phyloP scores from a whole-genome alignment of 306 rosid species.

The Cicer chorassanicum region DNA sequence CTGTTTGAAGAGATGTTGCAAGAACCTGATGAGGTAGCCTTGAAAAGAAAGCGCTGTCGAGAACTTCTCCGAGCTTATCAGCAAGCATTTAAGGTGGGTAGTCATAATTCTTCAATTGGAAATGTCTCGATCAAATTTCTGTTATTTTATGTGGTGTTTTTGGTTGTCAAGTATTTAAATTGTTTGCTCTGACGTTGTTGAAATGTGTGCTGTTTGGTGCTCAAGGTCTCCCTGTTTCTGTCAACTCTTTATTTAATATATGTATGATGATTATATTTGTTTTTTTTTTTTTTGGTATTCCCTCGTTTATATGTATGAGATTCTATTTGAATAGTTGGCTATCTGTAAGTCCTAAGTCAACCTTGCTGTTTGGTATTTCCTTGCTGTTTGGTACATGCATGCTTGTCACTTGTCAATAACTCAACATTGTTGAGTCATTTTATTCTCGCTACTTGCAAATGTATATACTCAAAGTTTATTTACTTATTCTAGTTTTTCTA shows the following conservation, averaged over 20 bases:
- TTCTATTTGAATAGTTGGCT: not conserved
- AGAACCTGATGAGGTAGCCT: slow-evolving; percentile 89
- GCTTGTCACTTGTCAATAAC: not conserved
- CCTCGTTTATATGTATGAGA: not conserved
- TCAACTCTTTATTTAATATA: not conserved
- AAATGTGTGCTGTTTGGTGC: slow-evolving; percentile 17
- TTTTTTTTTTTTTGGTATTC: not conserved
- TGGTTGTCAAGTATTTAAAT: slow-evolving; percentile 24
- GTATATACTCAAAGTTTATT: not conserved
- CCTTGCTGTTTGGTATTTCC: too few species aligned
- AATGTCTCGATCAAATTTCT: slow-evolving; percentile 4
- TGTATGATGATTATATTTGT: not conserved
- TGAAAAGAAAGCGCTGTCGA: slow-evolving; percentile 83
- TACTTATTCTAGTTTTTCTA: slow-evolving; percentile 15
- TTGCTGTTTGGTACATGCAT: not conserved
- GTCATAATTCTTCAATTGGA: slow-evolving; percentile 22
- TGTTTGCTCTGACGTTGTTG: slow-evolving; percentile 10
- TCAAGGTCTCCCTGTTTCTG: not conserved
- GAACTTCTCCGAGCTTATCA: slow-evolving; percentile 90
- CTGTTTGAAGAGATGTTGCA: slow-evolving; percentile 94
- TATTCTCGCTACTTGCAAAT: slow-evolving; percentile 22
- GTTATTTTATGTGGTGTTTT: slow-evolving; percentile 4
- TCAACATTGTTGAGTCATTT: not conserved
- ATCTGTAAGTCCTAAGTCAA: slow-evolving; percentile 3
- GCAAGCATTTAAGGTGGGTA: slow-evolving; percentile 83